Evolutionary conservation across 1,284 basidiomycete genomes (phyloP), one percentile per base, ranked within the genome.

Genomic region (Polyporus tsugae): DNA sequence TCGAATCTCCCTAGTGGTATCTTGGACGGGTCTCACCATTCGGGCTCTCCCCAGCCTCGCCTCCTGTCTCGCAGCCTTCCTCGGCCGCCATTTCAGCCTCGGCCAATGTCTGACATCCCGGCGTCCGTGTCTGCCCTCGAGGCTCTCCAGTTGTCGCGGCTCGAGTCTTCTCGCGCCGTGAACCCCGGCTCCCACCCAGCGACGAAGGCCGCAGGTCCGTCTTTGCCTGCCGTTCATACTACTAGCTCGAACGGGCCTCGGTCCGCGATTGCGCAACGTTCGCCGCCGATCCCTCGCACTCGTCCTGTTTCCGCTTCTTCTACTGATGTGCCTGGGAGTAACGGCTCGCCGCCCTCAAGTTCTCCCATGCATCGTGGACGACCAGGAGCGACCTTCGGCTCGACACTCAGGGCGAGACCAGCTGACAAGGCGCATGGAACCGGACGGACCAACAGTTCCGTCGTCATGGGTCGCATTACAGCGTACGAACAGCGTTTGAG

Each of bases 391-490:
- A 38, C 57, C 22, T 41, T 38, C 10, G 36, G 19, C 19, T 17
- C 55, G 10, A 58, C 19, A n/a, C 2, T 22, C 19, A 38, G n/a
- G 29, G 52, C 61, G 10, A 70, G 67, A 22, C 69, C 69, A 2
- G 63, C 62, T 4, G 60, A 57, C 11, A 69, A 49, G 9, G 38
- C 72, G 33, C 65, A n/a, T 13, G 33, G 46, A 25, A 65, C 63
- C 1, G 69, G 67, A 13, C 55, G 65, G 38, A 72, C 73, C 4
- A 62, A 67, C 2, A 53, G 39, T 38, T 70, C 72, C n/a, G 63
- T 66, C 1, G 74, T 77, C 25, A 63, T 68, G 57, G 71, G 72
- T 4, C 72, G 75, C 11, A 75, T 78, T 35, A 75, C 74, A 11
- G 73, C 72, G 0, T 66, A 77, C 35, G 77, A 75, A 49, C 66